Evolutionary conservation across 371 early-diverging fungal genomes (phyloP), one percentile per base, ranked within the genome.

Genomic region (Mucor lusitanicus): DNA sequence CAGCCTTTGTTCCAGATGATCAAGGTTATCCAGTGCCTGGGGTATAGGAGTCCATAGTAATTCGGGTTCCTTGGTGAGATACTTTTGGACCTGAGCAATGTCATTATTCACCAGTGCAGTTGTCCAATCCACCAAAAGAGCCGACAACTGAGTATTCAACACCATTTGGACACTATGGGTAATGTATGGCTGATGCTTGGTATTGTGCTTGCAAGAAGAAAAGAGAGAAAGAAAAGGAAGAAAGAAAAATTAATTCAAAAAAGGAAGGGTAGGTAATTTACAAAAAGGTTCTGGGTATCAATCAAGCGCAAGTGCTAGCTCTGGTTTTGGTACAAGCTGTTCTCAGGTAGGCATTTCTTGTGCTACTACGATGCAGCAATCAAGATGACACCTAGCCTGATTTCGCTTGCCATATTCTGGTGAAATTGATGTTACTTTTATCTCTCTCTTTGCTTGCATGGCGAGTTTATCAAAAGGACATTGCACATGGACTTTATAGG

Each of bases 101-200:
- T 80, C 70, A 23, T 70, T 48, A 37, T 72, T 59, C 13, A 62
- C 74, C 8, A 79, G 59, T 13, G 78, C 74, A n/a, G 37, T 62
- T n/a, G 72, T 69, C 82, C 82, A 79, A 23, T 76, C 78, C 12
- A 73, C 55, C 8, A 74, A 40, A 46, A 72, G 19, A n/a, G 61
- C n/a, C 6, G 71, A 64, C 55, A 67, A 55, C 21, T 54, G 50
- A 12, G 50, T 13, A 13, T 23, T 50, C 12, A 50, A 50, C 25
- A 25, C 25, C 50, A 50, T 50, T 50, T 23, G 50, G 19, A 12
- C 25, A 25, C 50, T 50, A 50, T 13, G 50, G 25, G 2, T 23
- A 50, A 37, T 37, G 13, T 37, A 37, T 12, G 11, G 13, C 15
- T 11, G 13, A 37, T 37, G 0, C 2, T 1, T 37, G 37, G 37